A percentile compares a stretch with the other conserved stretches of the same genome.
These are phyloP conservation scores for Calonectria pauciramosa DNA, from an alignment of 2,329 filamentous ascomycete species.

Conservation along the genomic window DNA sequence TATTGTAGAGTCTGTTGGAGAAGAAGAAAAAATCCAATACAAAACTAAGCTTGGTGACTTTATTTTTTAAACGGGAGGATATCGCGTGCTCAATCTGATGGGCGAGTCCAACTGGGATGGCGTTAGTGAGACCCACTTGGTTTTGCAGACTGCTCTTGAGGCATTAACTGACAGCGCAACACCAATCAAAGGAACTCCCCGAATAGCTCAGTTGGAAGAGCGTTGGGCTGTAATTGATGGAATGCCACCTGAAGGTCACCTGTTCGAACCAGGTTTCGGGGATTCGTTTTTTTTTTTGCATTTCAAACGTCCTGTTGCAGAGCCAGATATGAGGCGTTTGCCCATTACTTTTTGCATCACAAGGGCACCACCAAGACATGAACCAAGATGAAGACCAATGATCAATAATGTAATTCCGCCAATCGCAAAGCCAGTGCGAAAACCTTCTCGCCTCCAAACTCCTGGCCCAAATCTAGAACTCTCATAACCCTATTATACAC, in stretches of 20 bases:
- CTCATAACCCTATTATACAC: constrained; percentile 19
- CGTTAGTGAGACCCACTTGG: not conserved
- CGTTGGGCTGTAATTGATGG: constrained; percentile 31
- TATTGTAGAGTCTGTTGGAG: no score
- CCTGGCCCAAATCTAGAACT: not conserved
- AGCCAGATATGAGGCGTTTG: not conserved
- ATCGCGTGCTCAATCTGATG: not conserved
- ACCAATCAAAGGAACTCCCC: constrained; percentile 13
- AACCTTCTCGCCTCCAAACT: constrained; percentile 1
- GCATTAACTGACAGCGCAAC: not conserved
- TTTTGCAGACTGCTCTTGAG: not conserved
- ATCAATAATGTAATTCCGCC: not conserved
- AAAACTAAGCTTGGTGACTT: not conserved
- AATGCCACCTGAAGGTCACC: constrained; percentile 30
- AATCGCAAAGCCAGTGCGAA: not conserved
- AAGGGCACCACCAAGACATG: not conserved
- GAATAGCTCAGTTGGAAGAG: constrained; percentile 33
- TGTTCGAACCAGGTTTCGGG: constrained; percentile 32
- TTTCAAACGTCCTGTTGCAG: no score
- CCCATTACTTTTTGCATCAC: not conserved
- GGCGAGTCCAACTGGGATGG: not conserved
- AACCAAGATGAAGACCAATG: not conserved
- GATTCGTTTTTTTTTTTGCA: constrained; percentile 12
- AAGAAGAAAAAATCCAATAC: no score
- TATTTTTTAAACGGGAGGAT: not conserved